Evolutionary conservation across 495 filamentous ascomycete genomes (phyloP).

Genomic region (Lophium mytilinum): DNA sequence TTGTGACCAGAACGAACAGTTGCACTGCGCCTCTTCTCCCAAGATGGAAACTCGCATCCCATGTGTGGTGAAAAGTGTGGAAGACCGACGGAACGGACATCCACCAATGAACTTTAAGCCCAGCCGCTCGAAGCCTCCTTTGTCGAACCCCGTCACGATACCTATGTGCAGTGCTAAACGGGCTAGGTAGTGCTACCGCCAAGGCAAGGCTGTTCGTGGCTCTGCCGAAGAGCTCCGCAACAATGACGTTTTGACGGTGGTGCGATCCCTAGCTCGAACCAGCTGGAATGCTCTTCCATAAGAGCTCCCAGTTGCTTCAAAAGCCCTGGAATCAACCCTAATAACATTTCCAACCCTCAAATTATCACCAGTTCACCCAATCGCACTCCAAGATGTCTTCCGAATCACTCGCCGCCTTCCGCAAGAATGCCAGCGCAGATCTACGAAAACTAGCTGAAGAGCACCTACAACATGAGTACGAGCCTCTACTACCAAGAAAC

Average conservation of each 20-base stretch:
- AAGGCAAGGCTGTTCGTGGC: too few species aligned
- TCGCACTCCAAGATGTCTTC: slow-evolving; percentile 31
- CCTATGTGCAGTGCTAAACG: too few species aligned
- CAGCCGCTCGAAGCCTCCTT: too few species aligned
- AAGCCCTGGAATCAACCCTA: neutral
- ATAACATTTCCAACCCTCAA: neutral
- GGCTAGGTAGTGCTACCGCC: too few species aligned
- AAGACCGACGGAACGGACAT: too few species aligned
- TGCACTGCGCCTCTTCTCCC: too few species aligned
- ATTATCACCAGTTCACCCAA: neutral
- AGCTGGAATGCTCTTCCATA: neutral
- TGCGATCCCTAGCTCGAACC: neutral
- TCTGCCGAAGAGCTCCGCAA: neutral
- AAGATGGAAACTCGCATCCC: too few species aligned
- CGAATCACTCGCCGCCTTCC: slow-evolving; percentile 50
- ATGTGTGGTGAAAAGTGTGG: too few species aligned
- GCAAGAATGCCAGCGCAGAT: slow-evolving; percentile 45
- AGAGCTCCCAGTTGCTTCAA: neutral
- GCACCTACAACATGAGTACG: slow-evolving; percentile 51
- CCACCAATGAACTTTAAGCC: too few species aligned
- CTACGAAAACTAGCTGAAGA: slow-evolving; percentile 52
- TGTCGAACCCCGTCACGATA: too few species aligned
- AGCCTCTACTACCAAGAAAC: neutral
- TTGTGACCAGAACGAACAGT: too few species aligned
- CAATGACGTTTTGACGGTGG: slow-evolving; percentile 1